Percentiles rank a stretch among this genome's conserved stretches.
Conservation (phyloP, 768 basidiomycete species). For the Lentinus brumalis region DNA sequence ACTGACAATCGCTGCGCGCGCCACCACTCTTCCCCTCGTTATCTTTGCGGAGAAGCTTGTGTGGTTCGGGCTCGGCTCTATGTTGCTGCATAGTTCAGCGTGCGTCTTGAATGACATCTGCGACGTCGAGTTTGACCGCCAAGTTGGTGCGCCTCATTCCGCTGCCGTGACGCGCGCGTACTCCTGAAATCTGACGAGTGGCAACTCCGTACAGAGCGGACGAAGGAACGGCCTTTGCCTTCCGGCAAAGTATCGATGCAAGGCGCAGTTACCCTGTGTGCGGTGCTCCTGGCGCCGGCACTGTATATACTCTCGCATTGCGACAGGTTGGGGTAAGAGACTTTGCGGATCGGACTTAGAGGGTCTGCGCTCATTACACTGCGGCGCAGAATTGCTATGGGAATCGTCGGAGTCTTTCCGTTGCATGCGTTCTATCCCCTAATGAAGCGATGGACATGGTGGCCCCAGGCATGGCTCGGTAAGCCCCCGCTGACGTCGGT, state of each 20-base stretch:
- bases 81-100: conserved; percentile 24
- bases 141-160: conserved; percentile 32
- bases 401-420: conserved; percentile 22
- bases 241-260: conserved; percentile 34
- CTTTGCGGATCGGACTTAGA: too few species aligned
- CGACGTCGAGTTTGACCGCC: conserved; percentile 34
- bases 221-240: conserved; percentile 36
- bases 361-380: conserved; percentile 17
- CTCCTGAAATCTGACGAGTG: too few species aligned
- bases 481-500: neutral
- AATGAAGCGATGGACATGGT: conserved; percentile 56
- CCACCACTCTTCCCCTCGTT: conserved; percentile 9
- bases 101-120: conserved; percentile 30
- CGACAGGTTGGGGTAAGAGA: conserved; percentile 5
- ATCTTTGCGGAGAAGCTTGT: conserved; percentile 12
- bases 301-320: conserved; percentile 16
- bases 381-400: conserved; percentile 8
- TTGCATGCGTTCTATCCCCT: conserved; percentile 44
- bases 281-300: conserved; percentile 20
- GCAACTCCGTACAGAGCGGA: conserved; percentile 31
- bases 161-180: neutral
- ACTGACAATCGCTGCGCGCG: conserved; percentile 25
- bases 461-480: conserved; percentile 67
- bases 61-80: conserved; percentile 23
- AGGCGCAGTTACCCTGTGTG: conserved; percentile 33